Base-by-base conservation (phyloP, 768 basidiomycete genomes). In the Pleurotus tuber-regium region DNA sequence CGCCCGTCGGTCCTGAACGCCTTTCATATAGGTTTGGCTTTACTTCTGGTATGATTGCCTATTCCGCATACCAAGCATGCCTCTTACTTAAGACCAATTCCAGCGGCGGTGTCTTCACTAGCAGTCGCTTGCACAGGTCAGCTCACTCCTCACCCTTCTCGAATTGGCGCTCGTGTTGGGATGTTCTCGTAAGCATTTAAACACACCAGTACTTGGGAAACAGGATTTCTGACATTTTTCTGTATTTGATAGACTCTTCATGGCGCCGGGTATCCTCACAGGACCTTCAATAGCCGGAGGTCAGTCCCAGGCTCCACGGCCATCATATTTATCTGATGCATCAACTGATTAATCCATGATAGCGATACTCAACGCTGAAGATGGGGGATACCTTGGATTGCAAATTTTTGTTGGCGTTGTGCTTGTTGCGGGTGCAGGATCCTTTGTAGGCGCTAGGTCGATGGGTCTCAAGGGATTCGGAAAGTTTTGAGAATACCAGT, bases 51-150 rank as follows among this genome's bases (percentile, higher is more conserved):
- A 42, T 42, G 18, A 42, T n/a, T 42, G 6, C 41, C 4, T 4
- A 16, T 38, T 8, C 19, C 8, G 6, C 36, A n/a, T n/a, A n/a
- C n/a, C n/a, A n/a, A n/a, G n/a, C n/a, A n/a, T n/a, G n/a, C n/a
- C 30, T 7, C 30, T 31, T 14, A 31, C 14, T 8, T 8, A 7
- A 8, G 30, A 31, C 14, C 14, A 14, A 6, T 10, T 42, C 5
- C 21, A 42, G 41, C 41, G 18, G 12, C 41, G 6, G 41, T 21
- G 6, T 42, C 41, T 11, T 42, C 41, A 12, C 9, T 42, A 24
- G 41, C 41, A 19, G 41, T 42, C 8, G 41, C 41, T 8, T 42
- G 41, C n/a, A 42, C 41, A n/a, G 41, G 41, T 10, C 41, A 42
- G 21, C 21, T 42, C 9, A 42, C 41, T 5, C 41, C 41, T 25